Evolutionary conservation across 208 protist species (phyloP), one percentile per base, ranked within the genome.

Genomic region (Trypanosoma vivax): DNA sequence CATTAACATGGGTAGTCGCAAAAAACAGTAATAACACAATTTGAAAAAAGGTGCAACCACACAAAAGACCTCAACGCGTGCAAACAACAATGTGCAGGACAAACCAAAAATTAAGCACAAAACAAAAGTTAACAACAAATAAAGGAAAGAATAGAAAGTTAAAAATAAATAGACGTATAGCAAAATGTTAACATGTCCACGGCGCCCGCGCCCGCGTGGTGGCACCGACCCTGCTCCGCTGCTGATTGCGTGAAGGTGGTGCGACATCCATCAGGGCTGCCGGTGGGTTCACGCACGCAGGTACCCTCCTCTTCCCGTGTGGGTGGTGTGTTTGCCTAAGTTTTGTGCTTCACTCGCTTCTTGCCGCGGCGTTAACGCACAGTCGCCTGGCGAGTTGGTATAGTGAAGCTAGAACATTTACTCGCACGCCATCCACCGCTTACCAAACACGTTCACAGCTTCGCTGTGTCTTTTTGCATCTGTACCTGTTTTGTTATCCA

Each of bases 301-400:
- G 6, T 21, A 19, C n/a, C 14, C 14, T 21, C 43, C 16, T 37
- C 27, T 24, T 25, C 34, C 41, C 24, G 64, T 61, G 62, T 51
- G 64, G 64, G 48, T 29, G 46, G 63, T 58, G 46, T 53, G 55
- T 3, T 28, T 3, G 24, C 19, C 19, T 28, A 5, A 5, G 16
- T 4, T 16, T 28, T 19, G n/a, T 19, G 55, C 65, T 63, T 53
- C 66, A 61, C 60, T 78, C 60, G 64, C 56, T 78, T 73, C 56
- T 65, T 65, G 40, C 43, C 48, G 50, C 53, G 28, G 54, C 18
- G 37, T 21, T 46, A 16, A 23, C 47, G 38, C 51, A 60, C 46
- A 29, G 27, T 68, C 27, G 34, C 57, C 27, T 34, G 23, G 19
- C 19, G 47, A 64, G 70, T 71, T 76, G 72, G 63, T 76, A 76